Percentiles rank a stretch among this genome's conserved stretches.
phyloP scores from a whole-genome alignment of 2,329 filamentous ascomycete genomes.

The Meredithiella fracta region DNA sequence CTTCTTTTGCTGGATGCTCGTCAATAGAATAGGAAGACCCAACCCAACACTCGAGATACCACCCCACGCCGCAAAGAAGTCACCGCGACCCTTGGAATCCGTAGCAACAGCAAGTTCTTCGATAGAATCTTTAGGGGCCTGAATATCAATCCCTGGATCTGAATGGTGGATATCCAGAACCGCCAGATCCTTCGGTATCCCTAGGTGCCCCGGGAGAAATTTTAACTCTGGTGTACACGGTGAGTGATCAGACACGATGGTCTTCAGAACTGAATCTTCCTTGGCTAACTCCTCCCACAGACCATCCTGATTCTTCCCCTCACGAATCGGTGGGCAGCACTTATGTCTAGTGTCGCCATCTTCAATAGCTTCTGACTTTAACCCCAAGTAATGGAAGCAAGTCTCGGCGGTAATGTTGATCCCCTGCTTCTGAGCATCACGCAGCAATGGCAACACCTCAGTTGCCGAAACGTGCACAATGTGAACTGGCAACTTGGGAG shows the following conservation, averaged over 20 bases:
- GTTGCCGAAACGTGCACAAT: conserved; percentile 89
- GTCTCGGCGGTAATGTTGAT: conserved; percentile 86
- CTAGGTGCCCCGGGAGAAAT: conserved; percentile 50
- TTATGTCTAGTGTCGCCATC: conserved; percentile 85
- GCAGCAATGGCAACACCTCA: conserved; percentile 68
- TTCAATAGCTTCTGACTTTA: conserved; percentile 65
- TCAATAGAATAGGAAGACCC: conserved; percentile 80
- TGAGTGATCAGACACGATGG: conserved; percentile 87
- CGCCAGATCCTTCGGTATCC: neutral
- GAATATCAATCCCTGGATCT: conserved; percentile 38
- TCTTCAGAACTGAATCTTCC: conserved; percentile 62
- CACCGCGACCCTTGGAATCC: conserved; percentile 33
- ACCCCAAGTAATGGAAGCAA: conserved; percentile 84
- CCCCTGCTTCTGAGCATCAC: conserved; percentile 52
- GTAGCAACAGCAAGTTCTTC: conserved; percentile 17
- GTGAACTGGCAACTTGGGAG: conserved; percentile 71
- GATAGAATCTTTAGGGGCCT: conserved; percentile 23
- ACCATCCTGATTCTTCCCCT: conserved; percentile 61
- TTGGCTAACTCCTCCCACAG: conserved; percentile 70
- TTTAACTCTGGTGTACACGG: conserved; percentile 93
- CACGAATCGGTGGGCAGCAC: conserved; percentile 84
- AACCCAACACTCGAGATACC: conserved; percentile 89
- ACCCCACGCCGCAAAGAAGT: conserved; percentile 95
- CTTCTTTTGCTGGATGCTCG: conserved; percentile 38
- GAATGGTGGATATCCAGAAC: conserved; percentile 27